Conservation (phyloP, 805 yeast genomes). For the Yamadazyma endophytica region DNA sequence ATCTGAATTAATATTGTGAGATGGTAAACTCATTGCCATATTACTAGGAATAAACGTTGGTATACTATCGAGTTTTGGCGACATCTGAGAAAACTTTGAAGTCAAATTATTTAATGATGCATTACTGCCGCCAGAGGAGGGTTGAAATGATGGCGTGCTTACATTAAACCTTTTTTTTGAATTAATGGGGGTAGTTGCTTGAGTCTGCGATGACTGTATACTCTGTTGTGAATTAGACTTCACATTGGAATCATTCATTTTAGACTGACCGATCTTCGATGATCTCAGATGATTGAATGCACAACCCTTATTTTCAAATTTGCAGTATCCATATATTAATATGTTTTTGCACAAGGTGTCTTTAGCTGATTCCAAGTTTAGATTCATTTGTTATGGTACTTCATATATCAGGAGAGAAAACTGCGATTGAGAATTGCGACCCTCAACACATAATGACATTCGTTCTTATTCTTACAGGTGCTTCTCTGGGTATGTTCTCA, state of each 20-base stretch:
- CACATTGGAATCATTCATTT: slow-evolving; percentile 7
- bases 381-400: slow-evolving; percentile 17
- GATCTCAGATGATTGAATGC: slow-evolving; percentile 79
- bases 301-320: slow-evolving; percentile 84
- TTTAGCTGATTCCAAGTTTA: slow-evolving; percentile 57
- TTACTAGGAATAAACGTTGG: slow-evolving; percentile 48
- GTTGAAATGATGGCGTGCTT: slow-evolving; percentile 43
- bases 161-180: slow-evolving; percentile 27
- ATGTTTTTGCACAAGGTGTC: slow-evolving; percentile 81
- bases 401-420: slow-evolving; percentile 1
- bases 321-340: slow-evolving; percentile 82
- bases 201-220: slow-evolving; percentile 5
- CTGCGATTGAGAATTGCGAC: background rate
- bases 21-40: slow-evolving; percentile 6
- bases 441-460: slow-evolving; percentile 10
- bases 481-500: slow-evolving; percentile 47
- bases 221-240: slow-evolving; percentile 3
- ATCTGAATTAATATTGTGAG: slow-evolving; percentile 1
- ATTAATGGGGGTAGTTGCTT: slow-evolving; percentile 1
- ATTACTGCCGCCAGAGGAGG: slow-evolving; percentile 12
- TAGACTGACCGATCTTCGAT: no score
- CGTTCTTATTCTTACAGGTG: slow-evolving; percentile 53
- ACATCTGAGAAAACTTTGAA: slow-evolving; percentile 39
- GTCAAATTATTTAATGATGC: slow-evolving; percentile 21
- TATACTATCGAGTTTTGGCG: slow-evolving; percentile 46